A percentile compares a stretch with the other conserved stretches of the same genome.
Evolutionary conservation across 164 flowering plant species (phyloP).

Genomic region (Amborella trichopoda): DNA sequence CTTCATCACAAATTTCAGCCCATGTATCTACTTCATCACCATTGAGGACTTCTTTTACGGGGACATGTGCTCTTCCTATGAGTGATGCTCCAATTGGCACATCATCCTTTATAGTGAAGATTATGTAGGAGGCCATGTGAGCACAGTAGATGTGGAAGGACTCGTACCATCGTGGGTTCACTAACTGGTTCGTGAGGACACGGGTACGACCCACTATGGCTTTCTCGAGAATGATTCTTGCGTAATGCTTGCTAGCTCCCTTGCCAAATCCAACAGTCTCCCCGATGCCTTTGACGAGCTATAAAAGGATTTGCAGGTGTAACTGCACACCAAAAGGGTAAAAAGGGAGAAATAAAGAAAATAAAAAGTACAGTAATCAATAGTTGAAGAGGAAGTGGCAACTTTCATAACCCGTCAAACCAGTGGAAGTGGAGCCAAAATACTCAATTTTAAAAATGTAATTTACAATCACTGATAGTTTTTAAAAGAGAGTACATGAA

Average conservation of each 20-base stretch:
- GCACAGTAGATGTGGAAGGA: conserved; percentile 58
- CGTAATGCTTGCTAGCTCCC: conserved; percentile 24
- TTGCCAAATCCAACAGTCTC: conserved; percentile 12
- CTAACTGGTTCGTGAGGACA: conserved; percentile 12
- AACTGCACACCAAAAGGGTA: too few relatives aligned
- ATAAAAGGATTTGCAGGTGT: background rate
- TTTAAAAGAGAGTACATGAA: too few relatives aligned
- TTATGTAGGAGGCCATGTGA: conserved; percentile 29
- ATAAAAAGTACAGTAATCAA: too few relatives aligned
- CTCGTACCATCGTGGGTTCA: conserved; percentile 47
- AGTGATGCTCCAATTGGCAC: conserved; percentile 41
- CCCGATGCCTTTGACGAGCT: conserved; percentile 9
- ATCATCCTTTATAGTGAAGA: conserved; percentile 44
- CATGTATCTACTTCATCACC: conserved; percentile 27
- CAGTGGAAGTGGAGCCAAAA: too few relatives aligned
- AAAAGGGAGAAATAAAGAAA: too few relatives aligned
- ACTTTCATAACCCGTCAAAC: too few relatives aligned
- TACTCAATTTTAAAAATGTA: too few relatives aligned
- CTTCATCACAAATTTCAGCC: conserved; percentile 33
- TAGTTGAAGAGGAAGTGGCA: too few relatives aligned
- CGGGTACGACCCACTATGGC: conserved; percentile 50
- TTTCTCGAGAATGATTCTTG: conserved; percentile 47
- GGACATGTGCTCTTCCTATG: conserved; percentile 55
- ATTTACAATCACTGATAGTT: too few relatives aligned
- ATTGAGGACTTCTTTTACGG: conserved; percentile 25